phyloP scores from a whole-genome alignment of 345 rosid genomes.

The Heritiera littoralis region DNA sequence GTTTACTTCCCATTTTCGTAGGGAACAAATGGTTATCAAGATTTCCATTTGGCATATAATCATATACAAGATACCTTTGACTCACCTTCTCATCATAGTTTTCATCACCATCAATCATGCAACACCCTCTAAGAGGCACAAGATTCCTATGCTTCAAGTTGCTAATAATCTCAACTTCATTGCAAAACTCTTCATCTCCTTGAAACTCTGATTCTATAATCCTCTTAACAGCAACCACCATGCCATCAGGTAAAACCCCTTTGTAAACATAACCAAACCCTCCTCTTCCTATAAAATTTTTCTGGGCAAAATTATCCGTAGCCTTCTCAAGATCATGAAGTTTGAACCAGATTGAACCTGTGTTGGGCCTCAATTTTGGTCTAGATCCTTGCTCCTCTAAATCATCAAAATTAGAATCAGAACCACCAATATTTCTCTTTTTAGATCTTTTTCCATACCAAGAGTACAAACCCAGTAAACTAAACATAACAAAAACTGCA shows the following conservation, averaged over 20 bases:
- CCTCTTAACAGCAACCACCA: slow-evolving; percentile 73
- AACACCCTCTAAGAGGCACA: slow-evolving; percentile 84
- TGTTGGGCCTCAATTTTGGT: slow-evolving; percentile 67
- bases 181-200: slow-evolving; percentile 81
- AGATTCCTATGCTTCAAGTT: slow-evolving; percentile 89
- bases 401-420: slow-evolving; percentile 24
- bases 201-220: slow-evolving; percentile 80
- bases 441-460: slow-evolving; percentile 49
- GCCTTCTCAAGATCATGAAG: slow-evolving; percentile 84
- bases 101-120: slow-evolving; percentile 57
- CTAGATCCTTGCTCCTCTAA: slow-evolving; percentile 56
- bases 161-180: slow-evolving; percentile 94
- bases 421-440: slow-evolving; percentile 28
- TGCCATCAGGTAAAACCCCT: slow-evolving; percentile 73
- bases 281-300: slow-evolving; percentile 86
- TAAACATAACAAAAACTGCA: slow-evolving; percentile 46
- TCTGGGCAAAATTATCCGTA: slow-evolving; percentile 63
- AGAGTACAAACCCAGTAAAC: slow-evolving; percentile 58
- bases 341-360: slow-evolving; percentile 90
- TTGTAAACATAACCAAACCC: slow-evolving; percentile 85
- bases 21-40: slow-evolving; percentile 76
- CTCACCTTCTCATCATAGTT: slow-evolving; percentile 34
- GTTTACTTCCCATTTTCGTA: slow-evolving; percentile 27
- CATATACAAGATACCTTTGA: slow-evolving; percentile 76
- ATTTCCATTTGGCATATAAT: slow-evolving; percentile 89